Evolutionary conservation across 352 stramenopile species (phyloP).

Genomic region (Phytophthora litchii): DNA sequence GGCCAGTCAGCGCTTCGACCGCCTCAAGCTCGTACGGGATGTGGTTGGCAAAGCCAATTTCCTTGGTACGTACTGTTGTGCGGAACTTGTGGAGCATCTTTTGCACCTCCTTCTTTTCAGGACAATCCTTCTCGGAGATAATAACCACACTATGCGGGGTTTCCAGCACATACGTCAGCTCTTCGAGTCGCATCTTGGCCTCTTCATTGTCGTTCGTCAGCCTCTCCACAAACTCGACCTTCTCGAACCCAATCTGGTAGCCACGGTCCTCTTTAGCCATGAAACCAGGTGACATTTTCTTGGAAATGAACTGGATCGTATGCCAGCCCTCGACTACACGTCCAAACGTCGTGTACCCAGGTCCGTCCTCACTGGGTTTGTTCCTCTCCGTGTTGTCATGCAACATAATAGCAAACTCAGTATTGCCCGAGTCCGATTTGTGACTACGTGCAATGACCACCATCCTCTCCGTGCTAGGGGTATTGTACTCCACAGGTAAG

Average conservation of each 20-base stretch:
- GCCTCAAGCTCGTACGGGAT: slow-evolving; percentile 78
- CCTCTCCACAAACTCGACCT: slow-evolving; percentile 68
- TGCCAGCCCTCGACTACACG: slow-evolving; percentile 81
- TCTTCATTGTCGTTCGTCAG: slow-evolving; percentile 66
- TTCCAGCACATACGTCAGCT: slow-evolving; percentile 75
- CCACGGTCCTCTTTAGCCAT: slow-evolving; percentile 71
- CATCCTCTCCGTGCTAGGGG: slow-evolving; percentile 80
- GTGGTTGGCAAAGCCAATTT: slow-evolving; percentile 59
- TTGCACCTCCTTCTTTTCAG: slow-evolving; percentile 92
- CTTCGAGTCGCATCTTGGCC: slow-evolving; percentile 65
- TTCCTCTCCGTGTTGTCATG: slow-evolving; percentile 81
- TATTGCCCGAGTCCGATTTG: slow-evolving; percentile 72
- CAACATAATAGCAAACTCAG: slow-evolving; percentile 88
- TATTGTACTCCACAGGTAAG: slow-evolving; percentile 83
- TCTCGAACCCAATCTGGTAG: slow-evolving; percentile 71
- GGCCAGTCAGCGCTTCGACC: slow-evolving; percentile 90
- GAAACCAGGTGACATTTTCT: slow-evolving; percentile 73
- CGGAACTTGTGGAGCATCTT: slow-evolving; percentile 75
- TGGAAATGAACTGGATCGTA: slow-evolving; percentile 74
- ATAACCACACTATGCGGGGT: slow-evolving; percentile 91
- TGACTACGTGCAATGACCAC: slow-evolving; percentile 79
- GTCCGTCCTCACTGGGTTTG: slow-evolving; percentile 59
- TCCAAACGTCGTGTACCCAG: slow-evolving; percentile 82
- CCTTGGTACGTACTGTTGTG: slow-evolving; percentile 56
- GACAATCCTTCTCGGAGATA: slow-evolving; percentile 94